These are phyloP conservation scores for Emericellopsis atlantica DNA, from an alignment of 2,329 filamentous ascomycete genomes.

Conservation along the genomic window DNA sequence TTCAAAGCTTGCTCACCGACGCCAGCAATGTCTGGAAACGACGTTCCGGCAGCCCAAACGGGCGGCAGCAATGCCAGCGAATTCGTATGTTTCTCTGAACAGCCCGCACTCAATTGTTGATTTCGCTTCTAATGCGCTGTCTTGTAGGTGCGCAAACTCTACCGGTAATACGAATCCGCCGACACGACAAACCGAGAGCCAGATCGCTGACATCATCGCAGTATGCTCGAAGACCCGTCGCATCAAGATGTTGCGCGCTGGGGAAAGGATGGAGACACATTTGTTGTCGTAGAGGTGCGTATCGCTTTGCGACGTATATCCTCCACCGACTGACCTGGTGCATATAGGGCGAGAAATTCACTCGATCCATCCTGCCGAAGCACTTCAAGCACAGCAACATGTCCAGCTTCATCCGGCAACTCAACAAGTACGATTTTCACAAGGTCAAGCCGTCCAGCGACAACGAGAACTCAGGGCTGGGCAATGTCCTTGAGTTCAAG, in stretches of 20 bases:
- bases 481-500: conserved; percentile 60
- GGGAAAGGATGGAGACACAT: conserved; percentile 90
- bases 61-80: conserved; percentile 69
- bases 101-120: not conserved
- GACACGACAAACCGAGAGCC: not conserved
- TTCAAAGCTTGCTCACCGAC: not conserved
- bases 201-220: conserved; percentile 23
- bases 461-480: conserved; percentile 9
- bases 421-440: conserved; percentile 98
- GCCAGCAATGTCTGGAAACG: conserved; percentile 1
- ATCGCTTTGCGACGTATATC: conserved; percentile 1
- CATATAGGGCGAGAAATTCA: conserved; percentile 87
- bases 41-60: conserved; percentile 8
- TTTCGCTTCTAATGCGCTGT: not conserved
- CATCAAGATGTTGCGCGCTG: conserved; percentile 90
- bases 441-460: conserved; percentile 59
- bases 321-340: not conserved
- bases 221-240: conserved; percentile 92
- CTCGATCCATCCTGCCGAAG: conserved; percentile 90
- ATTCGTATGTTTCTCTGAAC: conserved; percentile 33
- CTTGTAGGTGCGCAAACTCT: conserved; percentile 83
- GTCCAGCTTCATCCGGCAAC: conserved; percentile 86
- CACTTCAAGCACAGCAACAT: conserved; percentile 99
- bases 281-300: conserved; percentile 88
- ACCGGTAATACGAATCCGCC: conserved; percentile 55